Evolutionary conservation across 2,329 filamentous ascomycete species (phyloP).

Genomic region (Penicillium decumbens): DNA sequence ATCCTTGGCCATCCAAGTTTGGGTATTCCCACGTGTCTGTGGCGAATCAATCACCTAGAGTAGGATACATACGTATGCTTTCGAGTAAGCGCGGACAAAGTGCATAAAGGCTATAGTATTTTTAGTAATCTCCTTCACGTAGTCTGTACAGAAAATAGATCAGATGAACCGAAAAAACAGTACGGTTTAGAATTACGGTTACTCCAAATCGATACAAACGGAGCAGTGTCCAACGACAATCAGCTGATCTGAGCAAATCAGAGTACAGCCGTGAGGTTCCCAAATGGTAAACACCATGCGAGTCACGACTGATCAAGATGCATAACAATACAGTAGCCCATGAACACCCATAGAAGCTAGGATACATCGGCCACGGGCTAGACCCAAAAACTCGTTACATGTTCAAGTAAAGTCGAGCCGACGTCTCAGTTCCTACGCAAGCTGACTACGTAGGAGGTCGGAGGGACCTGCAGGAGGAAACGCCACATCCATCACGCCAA

Average conservation of each 20-base stretch:
- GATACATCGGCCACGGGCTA: not conserved
- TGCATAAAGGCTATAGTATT: not conserved
- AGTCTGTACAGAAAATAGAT: not conserved
- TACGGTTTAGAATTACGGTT: not conserved
- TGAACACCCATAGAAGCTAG: not conserved
- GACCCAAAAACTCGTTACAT: too few species aligned
- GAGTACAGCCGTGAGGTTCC: not conserved
- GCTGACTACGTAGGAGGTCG: slow-evolving; percentile 1
- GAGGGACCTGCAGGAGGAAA: not conserved
- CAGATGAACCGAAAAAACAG: not conserved
- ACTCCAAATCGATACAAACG: slow-evolving; percentile 1
- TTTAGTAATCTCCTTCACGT: not conserved
- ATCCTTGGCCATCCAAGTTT: not conserved
- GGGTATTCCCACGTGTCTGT: not conserved
- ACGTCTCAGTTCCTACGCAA: slow-evolving; percentile 2
- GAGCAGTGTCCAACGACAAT: not conserved
- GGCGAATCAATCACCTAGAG: not conserved
- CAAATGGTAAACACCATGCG: not conserved
- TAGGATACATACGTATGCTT: too few species aligned
- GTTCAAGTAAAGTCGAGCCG: not conserved
- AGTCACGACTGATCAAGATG: not conserved
- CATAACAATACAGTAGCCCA: not conserved
- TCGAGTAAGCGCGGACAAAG: not conserved
- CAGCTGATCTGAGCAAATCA: not conserved
- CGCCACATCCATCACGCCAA: slow-evolving; percentile 9